Percentiles rank a stretch among this genome's conserved stretches.
Evolutionary conservation across 352 stramenopile genomes (phyloP).

Genomic region (Phytophthora pisi): DNA sequence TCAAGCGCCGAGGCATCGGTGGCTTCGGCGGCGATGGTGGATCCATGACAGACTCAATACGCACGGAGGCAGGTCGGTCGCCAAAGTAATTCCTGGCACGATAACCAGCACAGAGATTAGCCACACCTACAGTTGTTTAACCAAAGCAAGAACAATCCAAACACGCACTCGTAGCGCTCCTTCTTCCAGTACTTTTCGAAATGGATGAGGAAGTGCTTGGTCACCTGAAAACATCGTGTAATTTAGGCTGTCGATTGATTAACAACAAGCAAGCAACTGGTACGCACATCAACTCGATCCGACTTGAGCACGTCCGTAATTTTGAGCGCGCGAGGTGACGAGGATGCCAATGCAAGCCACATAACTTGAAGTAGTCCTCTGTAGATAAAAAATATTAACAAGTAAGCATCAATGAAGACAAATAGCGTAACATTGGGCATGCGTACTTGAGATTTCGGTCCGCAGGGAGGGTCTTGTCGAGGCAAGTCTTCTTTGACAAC

Average conservation of each 20-base stretch:
- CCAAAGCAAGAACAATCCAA: neutral
- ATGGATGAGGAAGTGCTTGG: slow-evolving; percentile 64
- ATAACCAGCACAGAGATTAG: neutral
- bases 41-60: neutral
- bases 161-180: slow-evolving; percentile 66
- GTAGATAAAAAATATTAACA: neutral
- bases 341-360: slow-evolving; percentile 72
- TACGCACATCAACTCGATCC: slow-evolving; percentile 55
- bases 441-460: slow-evolving; percentile 67
- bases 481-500: slow-evolving; percentile 53
- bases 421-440: neutral
- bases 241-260: neutral
- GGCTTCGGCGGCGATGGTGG: slow-evolving; percentile 22
- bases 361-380: slow-evolving; percentile 83
- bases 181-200: slow-evolving; percentile 87
- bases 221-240: slow-evolving; percentile 39
- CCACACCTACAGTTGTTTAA: neutral
- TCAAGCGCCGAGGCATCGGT: slow-evolving; percentile 40
- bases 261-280: neutral
- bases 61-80: slow-evolving; percentile 27
- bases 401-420: neutral
- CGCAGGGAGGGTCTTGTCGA: slow-evolving; percentile 35
- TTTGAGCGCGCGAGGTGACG: slow-evolving; percentile 56
- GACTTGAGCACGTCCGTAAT: slow-evolving; percentile 78
- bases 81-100: slow-evolving; percentile 61